Base-by-base conservation (phyloP, 2,329 filamentous ascomycete species). In the Trichoderma atroviride region DNA sequence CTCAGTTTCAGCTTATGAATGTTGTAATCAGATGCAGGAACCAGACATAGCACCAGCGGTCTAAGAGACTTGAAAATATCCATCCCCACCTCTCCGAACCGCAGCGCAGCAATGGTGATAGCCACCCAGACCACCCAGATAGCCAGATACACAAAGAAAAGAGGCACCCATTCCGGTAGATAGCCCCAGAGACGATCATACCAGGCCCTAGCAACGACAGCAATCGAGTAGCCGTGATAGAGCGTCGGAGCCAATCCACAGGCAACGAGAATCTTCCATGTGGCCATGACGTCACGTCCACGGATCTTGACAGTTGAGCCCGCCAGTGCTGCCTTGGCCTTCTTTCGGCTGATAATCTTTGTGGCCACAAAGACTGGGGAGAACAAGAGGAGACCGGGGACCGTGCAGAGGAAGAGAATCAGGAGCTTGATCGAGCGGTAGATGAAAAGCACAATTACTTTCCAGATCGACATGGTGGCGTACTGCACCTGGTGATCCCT, bases 21-120 rank as follows among this genome's bases (percentile, higher is more conserved):
- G 69, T 91, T 93, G 81, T 94, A 97, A 78, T 89, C 91, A 1
- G 92, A 95, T 5, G 89, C 89, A 1, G 96, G 96, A 75, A 92
- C 91, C 75, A 98, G 86, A 73, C 92, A 96, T 40, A 97, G 85
- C 57, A 97, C 84, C 11, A 99, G 87, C 6, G 96, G 96, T 11
- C 93, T 89, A 19, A 99, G 86, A 0, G 95, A 98, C 81, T 98
- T 99, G 82, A 96, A 84, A 68, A 99, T 97, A 77, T 99, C 96
- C 94, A 99, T 97, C 64, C 95, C 96, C n/a, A 97, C 91, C 81
- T 99, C 96, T 58, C 96, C 96, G 73, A 98, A 97, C 13, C 96
- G 91, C 64, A 99, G 89, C 7, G 96, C 93, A 5, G 94, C 94
- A 79, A 97, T 97, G 0, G 94, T 97, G 74, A 97, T 91, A 29